These are phyloP conservation scores for Ulota crispa DNA, from an alignment of 225 moss, liverwort and hornwort genomes.

Conservation along the genomic window DNA sequence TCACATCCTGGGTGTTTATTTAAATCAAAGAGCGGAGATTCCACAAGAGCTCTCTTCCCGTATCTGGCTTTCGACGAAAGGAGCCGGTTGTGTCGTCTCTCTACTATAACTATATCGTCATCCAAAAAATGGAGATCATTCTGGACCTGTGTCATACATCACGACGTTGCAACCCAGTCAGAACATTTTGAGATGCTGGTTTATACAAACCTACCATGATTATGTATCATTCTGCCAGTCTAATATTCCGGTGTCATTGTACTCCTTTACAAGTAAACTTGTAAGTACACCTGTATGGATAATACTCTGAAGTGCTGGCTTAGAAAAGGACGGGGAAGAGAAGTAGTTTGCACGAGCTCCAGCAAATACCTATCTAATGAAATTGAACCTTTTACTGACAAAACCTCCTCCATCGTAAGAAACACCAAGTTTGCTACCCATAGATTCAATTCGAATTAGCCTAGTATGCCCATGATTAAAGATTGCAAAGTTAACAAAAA, in stretches of 20 bases:
- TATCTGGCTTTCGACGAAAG: slow-evolving; percentile 54
- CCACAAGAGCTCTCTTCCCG: slow-evolving; percentile 44
- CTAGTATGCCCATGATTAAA: not conserved
- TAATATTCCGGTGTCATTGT: not conserved
- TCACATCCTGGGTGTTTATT: slow-evolving; percentile 45
- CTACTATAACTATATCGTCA: slow-evolving; percentile 79
- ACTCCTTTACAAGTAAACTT: not conserved
- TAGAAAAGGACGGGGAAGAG: not conserved
- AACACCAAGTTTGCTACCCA: not conserved
- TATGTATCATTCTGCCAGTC: not conserved
- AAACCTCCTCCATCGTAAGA: not conserved
- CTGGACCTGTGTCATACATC: slow-evolving; percentile 49
- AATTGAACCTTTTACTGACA: not conserved
- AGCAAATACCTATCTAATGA: not conserved
- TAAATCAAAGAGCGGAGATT: slow-evolving; percentile 44
- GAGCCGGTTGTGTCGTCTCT: slow-evolving; percentile 65
- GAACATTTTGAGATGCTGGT: not conserved
- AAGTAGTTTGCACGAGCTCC: not conserved
- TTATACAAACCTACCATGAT: not conserved
- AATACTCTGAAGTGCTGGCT: not conserved
- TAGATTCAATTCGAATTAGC: slow-evolving; percentile 23
- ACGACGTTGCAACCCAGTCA: not conserved
- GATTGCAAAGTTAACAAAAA: not conserved
- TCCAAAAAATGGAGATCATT: slow-evolving; percentile 78
- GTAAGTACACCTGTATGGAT: slow-evolving; percentile 12